phyloP scores from a whole-genome alignment of 2,329 filamentous ascomycete genomes.

The Aspergillus ochraceoroseus region DNA sequence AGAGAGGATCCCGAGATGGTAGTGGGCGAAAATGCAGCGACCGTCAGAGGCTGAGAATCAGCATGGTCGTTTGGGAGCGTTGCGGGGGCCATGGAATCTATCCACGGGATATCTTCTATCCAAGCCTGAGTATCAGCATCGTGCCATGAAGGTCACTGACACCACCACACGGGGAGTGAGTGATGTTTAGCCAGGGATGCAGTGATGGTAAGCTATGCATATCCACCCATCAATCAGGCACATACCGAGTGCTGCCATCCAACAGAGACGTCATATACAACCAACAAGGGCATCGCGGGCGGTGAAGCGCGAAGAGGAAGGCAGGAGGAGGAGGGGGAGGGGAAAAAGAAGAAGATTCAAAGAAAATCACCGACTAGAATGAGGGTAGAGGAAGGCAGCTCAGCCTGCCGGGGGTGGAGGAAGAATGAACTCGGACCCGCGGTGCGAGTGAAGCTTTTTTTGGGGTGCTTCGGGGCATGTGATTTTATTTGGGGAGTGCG shows the following conservation, averaged over 20 bases:
- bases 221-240: slow-evolving; percentile 10
- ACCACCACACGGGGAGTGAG: background rate
- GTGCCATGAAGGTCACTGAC: background rate
- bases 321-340: slow-evolving; percentile 7
- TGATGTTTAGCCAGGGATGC: slow-evolving; percentile 10
- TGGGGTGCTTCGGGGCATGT: slow-evolving; percentile 21
- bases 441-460: slow-evolving; percentile 17
- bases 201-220: background rate
- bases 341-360: slow-evolving; percentile 4
- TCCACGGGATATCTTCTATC: slow-evolving; percentile 49
- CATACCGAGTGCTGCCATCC: slow-evolving; percentile 51
- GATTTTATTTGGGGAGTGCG: slow-evolving; percentile 7
- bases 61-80: slow-evolving; percentile 38
- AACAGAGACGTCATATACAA: slow-evolving; percentile 38
- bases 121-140: slow-evolving; percentile 25
- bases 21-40: slow-evolving; percentile 83
- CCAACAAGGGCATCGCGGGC: slow-evolving; percentile 32
- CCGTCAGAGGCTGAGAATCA: slow-evolving; percentile 60
- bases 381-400: slow-evolving; percentile 5
- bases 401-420: slow-evolving; percentile 8
- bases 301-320: slow-evolving; percentile 15
- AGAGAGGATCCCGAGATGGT: slow-evolving; percentile 66
- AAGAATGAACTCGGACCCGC: slow-evolving; percentile 11
- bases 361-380: slow-evolving; percentile 6
- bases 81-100: slow-evolving; percentile 50